Percentiles rank a stretch among this genome's conserved stretches.
phyloP scores from a whole-genome alignment of 345 rosid genomes.

The Citrus medica region DNA sequence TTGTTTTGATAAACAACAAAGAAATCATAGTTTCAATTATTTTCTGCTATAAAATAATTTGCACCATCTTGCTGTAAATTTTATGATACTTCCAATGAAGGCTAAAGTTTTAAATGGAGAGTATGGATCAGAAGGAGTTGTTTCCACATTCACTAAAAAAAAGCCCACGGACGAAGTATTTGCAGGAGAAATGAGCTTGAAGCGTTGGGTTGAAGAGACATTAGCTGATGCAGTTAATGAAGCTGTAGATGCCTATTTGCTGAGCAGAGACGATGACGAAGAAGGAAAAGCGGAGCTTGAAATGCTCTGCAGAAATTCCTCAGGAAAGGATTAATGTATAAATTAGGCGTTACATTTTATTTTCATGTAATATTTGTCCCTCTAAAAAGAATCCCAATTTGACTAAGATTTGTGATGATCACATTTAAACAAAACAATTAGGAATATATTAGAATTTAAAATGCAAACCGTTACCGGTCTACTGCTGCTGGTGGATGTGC shows the following conservation, averaged over 20 bases:
- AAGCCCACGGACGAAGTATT: slow-evolving; percentile 14
- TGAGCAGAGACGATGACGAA: neutral
- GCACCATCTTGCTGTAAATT: no score
- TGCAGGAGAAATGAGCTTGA: slow-evolving; percentile 8
- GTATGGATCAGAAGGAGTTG: slow-evolving; percentile 14
- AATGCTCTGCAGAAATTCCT: slow-evolving; percentile 3
- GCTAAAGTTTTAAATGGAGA: neutral
- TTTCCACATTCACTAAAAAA: slow-evolving; percentile 12
- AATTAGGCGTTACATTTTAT: no score
- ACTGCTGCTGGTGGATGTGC: no score
- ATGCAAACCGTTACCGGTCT: no score
- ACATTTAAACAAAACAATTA: no score
- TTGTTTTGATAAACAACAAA: no score
- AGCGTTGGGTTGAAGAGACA: slow-evolving; percentile 4
- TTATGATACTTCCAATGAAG: neutral
- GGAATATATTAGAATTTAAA: no score
- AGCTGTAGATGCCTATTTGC: slow-evolving; percentile 4
- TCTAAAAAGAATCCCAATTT: no score
- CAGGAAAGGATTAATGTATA: neutral
- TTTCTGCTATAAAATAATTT: no score
- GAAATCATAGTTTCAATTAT: no score
- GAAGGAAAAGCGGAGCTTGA: neutral
- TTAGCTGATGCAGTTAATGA: neutral
- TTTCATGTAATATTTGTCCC: no score
- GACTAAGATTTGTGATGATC: no score